Conservation (phyloP, 495 filamentous ascomycete genomes). For the Neurospora cerealis region DNA sequence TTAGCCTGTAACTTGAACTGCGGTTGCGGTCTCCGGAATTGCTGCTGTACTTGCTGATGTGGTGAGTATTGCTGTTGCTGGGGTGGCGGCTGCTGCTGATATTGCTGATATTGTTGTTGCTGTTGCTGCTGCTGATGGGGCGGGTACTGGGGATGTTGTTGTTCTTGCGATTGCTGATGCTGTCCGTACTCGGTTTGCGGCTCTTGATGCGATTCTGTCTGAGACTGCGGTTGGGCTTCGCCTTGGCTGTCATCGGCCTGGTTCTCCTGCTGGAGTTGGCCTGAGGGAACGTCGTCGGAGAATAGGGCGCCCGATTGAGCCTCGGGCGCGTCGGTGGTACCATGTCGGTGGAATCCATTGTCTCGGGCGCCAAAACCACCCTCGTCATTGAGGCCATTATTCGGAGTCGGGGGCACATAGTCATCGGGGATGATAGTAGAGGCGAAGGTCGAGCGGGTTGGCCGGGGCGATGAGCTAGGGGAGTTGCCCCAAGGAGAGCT, state of each 20-base stretch:
- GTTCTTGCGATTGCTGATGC: constrained; percentile 25
- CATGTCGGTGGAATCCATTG: constrained; percentile 25
- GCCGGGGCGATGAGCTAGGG: constrained; percentile 52
- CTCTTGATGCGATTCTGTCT: constrained; percentile 8
- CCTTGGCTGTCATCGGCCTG: constrained; percentile 5
- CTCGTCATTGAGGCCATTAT: constrained; percentile 30
- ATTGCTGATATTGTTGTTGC: constrained; percentile 21
- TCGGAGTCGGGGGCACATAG: constrained; percentile 22
- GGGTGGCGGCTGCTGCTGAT: constrained; percentile 18
- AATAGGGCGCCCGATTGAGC: constrained; percentile 8
- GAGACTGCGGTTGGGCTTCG: constrained; percentile 12
- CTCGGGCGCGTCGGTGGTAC: constrained; percentile 19
- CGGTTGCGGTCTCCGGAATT: constrained; percentile 41
- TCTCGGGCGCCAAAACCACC: constrained; percentile 26
- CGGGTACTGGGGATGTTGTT: neutral
- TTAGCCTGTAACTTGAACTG: constrained; percentile 86
- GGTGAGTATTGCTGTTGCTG: constrained; percentile 8
- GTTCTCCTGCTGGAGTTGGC: constrained; percentile 3
- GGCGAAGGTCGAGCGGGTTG: constrained; percentile 46
- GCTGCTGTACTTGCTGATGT: constrained; percentile 35
- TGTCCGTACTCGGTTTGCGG: constrained; percentile 10
- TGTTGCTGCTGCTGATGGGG: constrained; percentile 25
- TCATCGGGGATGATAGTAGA: constrained; percentile 22
- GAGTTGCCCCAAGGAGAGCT: constrained; percentile 71
- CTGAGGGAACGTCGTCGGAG: neutral